These are phyloP conservation scores for Malassezia vespertilionis DNA, from an alignment of 1,284 basidiomycete species.

Conservation along the genomic window DNA sequence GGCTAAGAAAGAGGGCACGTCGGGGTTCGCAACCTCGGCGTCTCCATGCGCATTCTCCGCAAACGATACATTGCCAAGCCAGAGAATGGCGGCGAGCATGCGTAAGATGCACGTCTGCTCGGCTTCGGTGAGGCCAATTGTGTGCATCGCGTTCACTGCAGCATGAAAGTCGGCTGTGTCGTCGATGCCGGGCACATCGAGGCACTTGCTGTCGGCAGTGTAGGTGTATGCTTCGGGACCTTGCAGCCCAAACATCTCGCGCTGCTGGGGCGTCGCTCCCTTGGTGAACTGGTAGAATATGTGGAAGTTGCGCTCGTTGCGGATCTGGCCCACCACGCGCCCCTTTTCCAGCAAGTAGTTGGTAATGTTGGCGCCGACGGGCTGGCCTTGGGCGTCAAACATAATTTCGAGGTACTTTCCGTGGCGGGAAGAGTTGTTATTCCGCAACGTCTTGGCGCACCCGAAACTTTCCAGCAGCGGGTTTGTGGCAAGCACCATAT, in stretches of 20 bases:
- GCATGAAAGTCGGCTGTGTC: constrained; percentile 77
- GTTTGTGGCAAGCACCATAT: constrained; percentile 99
- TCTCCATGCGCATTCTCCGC: constrained; percentile 80
- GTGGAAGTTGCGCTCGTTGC: constrained; percentile 94
- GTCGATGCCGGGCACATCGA: constrained; percentile 82
- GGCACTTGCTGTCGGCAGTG: constrained; percentile 79
- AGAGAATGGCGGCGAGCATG: constrained; percentile 81
- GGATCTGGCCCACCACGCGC: constrained; percentile 87
- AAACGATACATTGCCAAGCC: constrained; percentile 78
- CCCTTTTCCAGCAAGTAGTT: constrained; percentile 97
- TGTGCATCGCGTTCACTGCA: constrained; percentile 86
- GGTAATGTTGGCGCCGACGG: constrained; percentile 93
- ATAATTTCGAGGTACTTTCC: constrained; percentile 99
- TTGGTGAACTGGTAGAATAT: constrained; percentile 99
- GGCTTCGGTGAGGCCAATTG: constrained; percentile 69
- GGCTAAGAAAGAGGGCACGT: constrained; percentile 86
- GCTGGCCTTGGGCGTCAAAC: constrained; percentile 86
- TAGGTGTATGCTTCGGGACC: constrained; percentile 92
- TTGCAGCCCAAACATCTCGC: constrained; percentile 90
- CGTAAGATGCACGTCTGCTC: constrained; percentile 91
- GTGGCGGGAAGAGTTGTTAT: constrained; percentile 97
- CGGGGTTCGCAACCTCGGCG: constrained; percentile 65
- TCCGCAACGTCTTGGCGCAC: constrained; percentile 94
- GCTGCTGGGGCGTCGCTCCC: constrained; percentile 73
- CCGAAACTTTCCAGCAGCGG: constrained; percentile 95